phyloP scores from a whole-genome alignment of 1,139 yeast species.

The Candida neerlandica region DNA sequence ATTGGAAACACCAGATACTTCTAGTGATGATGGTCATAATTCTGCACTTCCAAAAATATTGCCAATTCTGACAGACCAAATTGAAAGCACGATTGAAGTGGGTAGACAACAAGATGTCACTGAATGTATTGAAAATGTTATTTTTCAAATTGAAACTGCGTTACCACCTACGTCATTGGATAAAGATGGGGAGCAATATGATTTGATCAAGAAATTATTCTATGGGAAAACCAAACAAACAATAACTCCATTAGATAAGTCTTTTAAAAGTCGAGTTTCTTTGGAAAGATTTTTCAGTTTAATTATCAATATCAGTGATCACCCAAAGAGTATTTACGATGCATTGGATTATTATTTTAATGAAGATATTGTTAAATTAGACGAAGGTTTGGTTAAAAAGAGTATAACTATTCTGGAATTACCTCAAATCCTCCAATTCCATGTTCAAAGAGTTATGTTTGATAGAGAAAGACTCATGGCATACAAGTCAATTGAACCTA shows the following conservation, averaged over 20 bases:
- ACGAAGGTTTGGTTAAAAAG: conserved; percentile 74
- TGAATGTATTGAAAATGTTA: conserved; percentile 92
- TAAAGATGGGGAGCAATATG: conserved; percentile 80
- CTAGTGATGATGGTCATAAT: conserved; percentile 9
- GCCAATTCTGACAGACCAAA: conserved; percentile 60
- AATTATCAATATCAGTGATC: conserved; percentile 82
- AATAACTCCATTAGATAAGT: conserved; percentile 35
- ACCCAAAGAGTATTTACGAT: conserved; percentile 86
- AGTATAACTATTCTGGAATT: conserved; percentile 68
- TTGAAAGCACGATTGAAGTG: conserved; percentile 72
- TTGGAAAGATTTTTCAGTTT: conserved; percentile 78
- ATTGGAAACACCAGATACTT: conserved; percentile 9
- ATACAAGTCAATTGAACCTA: conserved; percentile 78
- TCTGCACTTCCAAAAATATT: conserved; percentile 23
- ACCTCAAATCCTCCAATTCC: conserved; percentile 86
- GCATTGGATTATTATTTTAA: conserved; percentile 85
- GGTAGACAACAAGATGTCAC: conserved; percentile 98
- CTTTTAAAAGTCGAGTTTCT: conserved; percentile 56
- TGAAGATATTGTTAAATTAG: conserved; percentile 70
- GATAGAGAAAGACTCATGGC: conserved; percentile 75
- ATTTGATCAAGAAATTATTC: conserved; percentile 74
- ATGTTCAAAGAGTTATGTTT: conserved; percentile 90
- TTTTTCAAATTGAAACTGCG: conserved; percentile 93
- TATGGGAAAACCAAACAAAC: conserved; percentile 64
- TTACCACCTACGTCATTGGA: conserved; percentile 66